These are phyloP conservation scores for Apiospora sp. DNA, from an alignment of 2,329 filamentous ascomycete species.

Conservation along the genomic window DNA sequence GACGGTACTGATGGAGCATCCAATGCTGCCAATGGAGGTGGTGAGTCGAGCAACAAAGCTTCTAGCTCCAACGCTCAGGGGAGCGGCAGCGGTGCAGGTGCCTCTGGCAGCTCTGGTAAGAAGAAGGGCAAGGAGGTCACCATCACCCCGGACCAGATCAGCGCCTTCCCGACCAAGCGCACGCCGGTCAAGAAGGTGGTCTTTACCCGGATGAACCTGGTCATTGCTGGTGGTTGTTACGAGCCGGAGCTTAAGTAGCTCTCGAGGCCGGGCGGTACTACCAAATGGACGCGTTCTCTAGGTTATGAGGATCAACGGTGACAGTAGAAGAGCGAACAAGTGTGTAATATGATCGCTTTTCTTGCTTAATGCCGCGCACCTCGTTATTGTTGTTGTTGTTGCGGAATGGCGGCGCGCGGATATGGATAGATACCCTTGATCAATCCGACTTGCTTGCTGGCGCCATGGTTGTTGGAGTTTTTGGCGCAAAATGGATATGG, in stretches of 20 bases:
- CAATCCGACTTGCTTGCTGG: constrained; percentile 8
- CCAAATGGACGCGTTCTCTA: not conserved
- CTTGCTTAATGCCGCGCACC: not conserved
- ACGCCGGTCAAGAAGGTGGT: constrained; percentile 91
- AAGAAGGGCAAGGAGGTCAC: constrained; percentile 92
- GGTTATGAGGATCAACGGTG: not conserved
- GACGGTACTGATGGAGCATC: constrained; percentile 48
- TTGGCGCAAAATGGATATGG: not conserved
- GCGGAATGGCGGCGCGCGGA: not conserved
- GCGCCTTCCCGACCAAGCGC: constrained; percentile 94
- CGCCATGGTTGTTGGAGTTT: not conserved
- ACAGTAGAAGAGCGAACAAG: not conserved
- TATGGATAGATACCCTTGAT: constrained; percentile 2
- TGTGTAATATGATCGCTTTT: not conserved
- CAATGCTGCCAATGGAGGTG: constrained; percentile 47
- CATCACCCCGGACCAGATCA: constrained; percentile 92
- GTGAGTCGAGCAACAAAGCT: constrained; percentile 50
- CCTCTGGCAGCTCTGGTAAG: constrained; percentile 49
- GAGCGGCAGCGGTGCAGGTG: constrained; percentile 36
- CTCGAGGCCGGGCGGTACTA: not conserved
- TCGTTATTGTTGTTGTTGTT: not conserved
- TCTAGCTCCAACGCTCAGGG: constrained; percentile 39
- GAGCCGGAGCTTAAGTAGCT: constrained; percentile 56
- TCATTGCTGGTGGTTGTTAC: constrained; percentile 82
- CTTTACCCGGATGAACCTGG: constrained; percentile 94